Conservation (phyloP, 495 filamentous ascomycete species). For the Cudoniella acicularis region DNA sequence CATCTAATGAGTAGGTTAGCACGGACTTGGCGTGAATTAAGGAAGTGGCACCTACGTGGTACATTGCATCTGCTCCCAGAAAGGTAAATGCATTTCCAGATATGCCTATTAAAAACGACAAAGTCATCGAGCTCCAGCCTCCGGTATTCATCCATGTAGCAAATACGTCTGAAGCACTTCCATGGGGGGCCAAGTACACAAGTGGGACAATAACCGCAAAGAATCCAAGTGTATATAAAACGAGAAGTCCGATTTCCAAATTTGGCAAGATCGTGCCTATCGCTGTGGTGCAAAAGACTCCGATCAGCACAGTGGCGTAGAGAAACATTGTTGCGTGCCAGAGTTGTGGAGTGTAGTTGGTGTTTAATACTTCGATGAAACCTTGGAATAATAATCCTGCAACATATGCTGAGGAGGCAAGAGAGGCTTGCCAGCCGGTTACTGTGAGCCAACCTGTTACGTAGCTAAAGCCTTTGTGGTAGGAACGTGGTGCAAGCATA, state of each 20-base stretch:
- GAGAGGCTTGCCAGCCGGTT: conserved; percentile 29
- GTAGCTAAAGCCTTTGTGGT: conserved; percentile 40
- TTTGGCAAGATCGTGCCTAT: conserved; percentile 34
- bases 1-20: neutral
- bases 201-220: conserved; percentile 38
- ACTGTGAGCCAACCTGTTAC: conserved; percentile 35
- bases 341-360: conserved; percentile 31
- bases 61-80: neutral
- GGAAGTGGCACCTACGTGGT: neutral
- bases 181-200: conserved; percentile 35
- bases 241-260: conserved; percentile 33
- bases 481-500: conserved; percentile 37
- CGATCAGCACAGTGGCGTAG: conserved; percentile 38
- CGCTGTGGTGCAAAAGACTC: conserved; percentile 40
- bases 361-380: conserved; percentile 41
- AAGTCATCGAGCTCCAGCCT: conserved; percentile 38
- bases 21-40: neutral
- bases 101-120: conserved; percentile 34
- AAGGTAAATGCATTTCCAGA: conserved; percentile 12
- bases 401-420: conserved; percentile 35
- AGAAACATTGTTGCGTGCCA: conserved; percentile 50
- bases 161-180: conserved; percentile 40
- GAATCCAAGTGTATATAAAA: conserved; percentile 32
- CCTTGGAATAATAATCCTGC: conserved; percentile 43
- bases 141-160: conserved; percentile 35